Evolutionary conservation across 106 monocot genomes (phyloP).

Genomic region (Triglochin maritima): DNA sequence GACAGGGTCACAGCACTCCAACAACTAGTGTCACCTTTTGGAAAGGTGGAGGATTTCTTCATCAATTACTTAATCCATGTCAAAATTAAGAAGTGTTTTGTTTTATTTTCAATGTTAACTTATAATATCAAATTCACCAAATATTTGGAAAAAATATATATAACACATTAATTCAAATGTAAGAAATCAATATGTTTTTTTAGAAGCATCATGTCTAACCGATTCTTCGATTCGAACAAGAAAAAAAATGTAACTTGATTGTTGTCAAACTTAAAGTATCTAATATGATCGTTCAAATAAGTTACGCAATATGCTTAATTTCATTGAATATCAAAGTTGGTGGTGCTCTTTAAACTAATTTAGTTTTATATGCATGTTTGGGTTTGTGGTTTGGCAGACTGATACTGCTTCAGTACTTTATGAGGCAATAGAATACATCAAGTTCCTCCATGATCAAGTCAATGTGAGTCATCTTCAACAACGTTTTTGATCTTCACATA

Average conservation of each 20-base stretch:
- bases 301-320: not conserved
- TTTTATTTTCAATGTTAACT: too few relatives aligned
- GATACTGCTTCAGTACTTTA: conserved; percentile 84
- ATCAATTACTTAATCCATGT: too few relatives aligned
- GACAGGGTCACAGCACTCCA: conserved; percentile 77
- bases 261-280: too few relatives aligned
- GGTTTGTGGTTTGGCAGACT: conserved; percentile 28
- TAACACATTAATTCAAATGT: too few relatives aligned
- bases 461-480: conserved; percentile 27
- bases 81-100: too few relatives aligned
- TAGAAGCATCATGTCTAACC: too few relatives aligned
- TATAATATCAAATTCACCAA: too few relatives aligned
- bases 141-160: too few relatives aligned
- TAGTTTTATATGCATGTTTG: not conserved
- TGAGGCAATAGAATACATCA: conserved; percentile 80
- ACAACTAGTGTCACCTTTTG: conserved; percentile 73
- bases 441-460: conserved; percentile 88
- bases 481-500: not conserved
- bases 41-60: conserved; percentile 37
- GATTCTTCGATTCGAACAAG: too few relatives aligned
- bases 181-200: too few relatives aligned
- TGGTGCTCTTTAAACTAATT: not conserved
- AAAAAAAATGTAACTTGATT: too few relatives aligned
- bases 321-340: conserved; percentile 4
- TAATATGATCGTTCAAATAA: too few relatives aligned